phyloP scores from a whole-genome alignment of 306 rosid species.

The Lathyrus sativus region DNA sequence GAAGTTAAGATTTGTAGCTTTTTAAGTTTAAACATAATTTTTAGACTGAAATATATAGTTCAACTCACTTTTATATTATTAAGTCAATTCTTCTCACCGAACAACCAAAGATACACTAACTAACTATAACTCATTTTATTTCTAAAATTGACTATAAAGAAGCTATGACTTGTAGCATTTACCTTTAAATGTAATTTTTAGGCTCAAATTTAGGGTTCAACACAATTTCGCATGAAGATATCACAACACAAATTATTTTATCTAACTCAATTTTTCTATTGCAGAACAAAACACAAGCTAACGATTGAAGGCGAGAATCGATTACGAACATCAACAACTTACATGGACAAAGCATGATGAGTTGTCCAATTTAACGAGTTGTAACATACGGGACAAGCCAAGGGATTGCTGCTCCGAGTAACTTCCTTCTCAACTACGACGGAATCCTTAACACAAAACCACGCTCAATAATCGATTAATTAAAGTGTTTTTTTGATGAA shows the following conservation, averaged over 20 bases:
- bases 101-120: too few species aligned
- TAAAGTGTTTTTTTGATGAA: conserved; percentile 9
- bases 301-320: too few species aligned
- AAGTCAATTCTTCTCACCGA: too few species aligned
- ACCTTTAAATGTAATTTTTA: too few species aligned
- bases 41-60: too few species aligned
- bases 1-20: too few species aligned
- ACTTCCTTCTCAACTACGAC: conserved; percentile 50
- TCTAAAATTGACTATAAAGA: too few species aligned
- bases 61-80: too few species aligned
- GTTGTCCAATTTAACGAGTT: conserved; percentile 48
- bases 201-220: too few species aligned
- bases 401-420: conserved; percentile 38
- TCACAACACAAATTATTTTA: not conserved
- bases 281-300: not conserved
- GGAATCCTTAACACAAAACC: conserved; percentile 47
- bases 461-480: not conserved
- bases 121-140: too few species aligned
- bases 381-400: conserved; percentile 88
- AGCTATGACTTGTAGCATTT: too few species aligned
- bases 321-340: conserved; percentile 32
- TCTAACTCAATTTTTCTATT: not conserved
- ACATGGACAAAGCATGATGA: conserved; percentile 58
- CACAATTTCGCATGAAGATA: not conserved
- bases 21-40: too few species aligned